Evolutionary conservation across 306 rosid species (phyloP).

Genomic region (Lathyrus oleraceus): DNA sequence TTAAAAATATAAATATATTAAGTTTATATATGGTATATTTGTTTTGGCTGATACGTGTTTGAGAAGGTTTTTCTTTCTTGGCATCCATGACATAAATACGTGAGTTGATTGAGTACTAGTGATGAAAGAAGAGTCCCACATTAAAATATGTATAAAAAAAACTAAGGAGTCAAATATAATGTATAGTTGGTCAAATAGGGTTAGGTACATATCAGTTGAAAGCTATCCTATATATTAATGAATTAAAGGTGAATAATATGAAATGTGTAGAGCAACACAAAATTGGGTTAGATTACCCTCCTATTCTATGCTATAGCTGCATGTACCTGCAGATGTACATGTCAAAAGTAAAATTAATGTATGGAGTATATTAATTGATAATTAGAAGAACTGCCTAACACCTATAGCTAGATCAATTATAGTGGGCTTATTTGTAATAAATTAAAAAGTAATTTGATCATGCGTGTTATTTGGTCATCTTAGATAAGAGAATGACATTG

Average conservation of each 20-base stretch:
- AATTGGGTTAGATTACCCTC: slow-evolving; percentile 30
- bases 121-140: not conserved
- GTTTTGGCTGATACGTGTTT: not conserved
- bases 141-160: not conserved
- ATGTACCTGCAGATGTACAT: slow-evolving; percentile 29
- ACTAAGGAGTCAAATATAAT: not conserved
- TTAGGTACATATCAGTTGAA: slow-evolving; percentile 29
- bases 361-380: slow-evolving; percentile 16
- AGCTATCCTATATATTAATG: not conserved
- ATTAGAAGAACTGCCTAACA: slow-evolving; percentile 26
- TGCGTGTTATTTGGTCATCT: too few relatives aligned
- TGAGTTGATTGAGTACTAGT: not conserved
- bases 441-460: too few relatives aligned
- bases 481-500: too few relatives aligned
- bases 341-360: slow-evolving; percentile 13
- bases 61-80: not conserved
- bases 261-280: slow-evolving; percentile 26
- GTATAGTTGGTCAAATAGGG: slow-evolving; percentile 26
- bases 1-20: not conserved
- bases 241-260: slow-evolving; percentile 14
- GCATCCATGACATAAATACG: not conserved
- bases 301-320: slow-evolving; percentile 19
- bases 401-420: too few relatives aligned
- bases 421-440: too few relatives aligned
- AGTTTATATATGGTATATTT: not conserved